These are phyloP conservation scores for Ajuga chamaepitys DNA, from an alignment of 257 asterid genomes.

Conservation along the genomic window DNA sequence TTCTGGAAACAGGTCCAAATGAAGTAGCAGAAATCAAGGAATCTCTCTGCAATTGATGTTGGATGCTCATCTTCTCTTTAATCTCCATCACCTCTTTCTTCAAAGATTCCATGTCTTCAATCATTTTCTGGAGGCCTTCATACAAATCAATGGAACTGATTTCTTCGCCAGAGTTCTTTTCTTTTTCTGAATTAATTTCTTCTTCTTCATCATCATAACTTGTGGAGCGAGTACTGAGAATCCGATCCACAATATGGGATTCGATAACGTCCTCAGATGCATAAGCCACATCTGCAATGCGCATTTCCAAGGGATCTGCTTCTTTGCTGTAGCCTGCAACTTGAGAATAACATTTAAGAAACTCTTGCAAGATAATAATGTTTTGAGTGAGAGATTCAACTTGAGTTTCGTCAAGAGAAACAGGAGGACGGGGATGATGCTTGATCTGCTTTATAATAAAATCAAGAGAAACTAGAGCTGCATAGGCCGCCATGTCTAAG, in stretches of 20 bases:
- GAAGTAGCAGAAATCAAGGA: background rate
- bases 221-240: background rate
- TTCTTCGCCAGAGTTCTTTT: background rate
- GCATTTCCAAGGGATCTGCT: background rate
- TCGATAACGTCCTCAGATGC: slow-evolving; percentile 6
- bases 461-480: background rate
- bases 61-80: background rate
- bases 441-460: background rate
- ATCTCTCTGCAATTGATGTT: background rate
- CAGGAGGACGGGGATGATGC: background rate
- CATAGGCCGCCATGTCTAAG: slow-evolving; percentile 3
- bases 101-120: background rate
- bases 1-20: background rate
- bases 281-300: slow-evolving; percentile 5
- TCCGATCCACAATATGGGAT: too few species aligned
- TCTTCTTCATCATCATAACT: too few species aligned
- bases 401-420: background rate
- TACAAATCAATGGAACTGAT: background rate
- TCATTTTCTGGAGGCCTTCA: background rate
- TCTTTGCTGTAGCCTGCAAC: background rate
- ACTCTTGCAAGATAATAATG: background rate
- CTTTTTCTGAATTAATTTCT: too few species aligned
- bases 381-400: background rate
- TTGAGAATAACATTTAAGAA: background rate
- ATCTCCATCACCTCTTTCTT: background rate